Evolutionary conservation across 805 yeast genomes (phyloP).

Genomic region (Yarrowia phangngaensis): DNA sequence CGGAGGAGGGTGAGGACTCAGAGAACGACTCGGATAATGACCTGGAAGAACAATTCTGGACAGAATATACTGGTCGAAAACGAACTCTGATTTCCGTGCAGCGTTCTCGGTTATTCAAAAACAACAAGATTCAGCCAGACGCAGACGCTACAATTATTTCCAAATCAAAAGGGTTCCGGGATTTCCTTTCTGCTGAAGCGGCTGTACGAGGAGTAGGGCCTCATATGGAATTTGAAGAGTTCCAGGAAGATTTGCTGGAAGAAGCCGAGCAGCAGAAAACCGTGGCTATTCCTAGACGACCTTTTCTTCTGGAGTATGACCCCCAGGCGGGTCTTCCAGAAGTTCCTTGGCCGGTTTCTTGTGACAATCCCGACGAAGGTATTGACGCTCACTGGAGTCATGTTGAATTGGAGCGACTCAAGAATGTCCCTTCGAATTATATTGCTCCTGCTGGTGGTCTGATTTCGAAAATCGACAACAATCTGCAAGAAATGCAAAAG

Average conservation of each 20-base stretch:
- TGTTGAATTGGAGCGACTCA: slow-evolving; percentile 31
- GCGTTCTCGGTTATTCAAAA: slow-evolving; percentile 63
- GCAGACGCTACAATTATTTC: slow-evolving; percentile 51
- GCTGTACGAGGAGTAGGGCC: slow-evolving; percentile 20
- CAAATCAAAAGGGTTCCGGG: slow-evolving; percentile 12
- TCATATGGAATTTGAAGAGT: slow-evolving; percentile 30
- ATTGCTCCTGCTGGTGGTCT: slow-evolving; percentile 51
- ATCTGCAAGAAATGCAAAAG: slow-evolving; percentile 78
- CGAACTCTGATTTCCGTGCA: slow-evolving; percentile 70
- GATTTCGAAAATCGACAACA: slow-evolving; percentile 55
- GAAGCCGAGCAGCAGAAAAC: slow-evolving; percentile 2
- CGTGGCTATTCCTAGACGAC: slow-evolving; percentile 37
- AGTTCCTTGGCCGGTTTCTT: slow-evolving; percentile 41
- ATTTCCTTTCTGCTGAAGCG: slow-evolving; percentile 28
- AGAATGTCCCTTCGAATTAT: slow-evolving; percentile 42
- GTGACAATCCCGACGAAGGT: slow-evolving; percentile 45
- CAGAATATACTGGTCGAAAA: slow-evolving; percentile 70
- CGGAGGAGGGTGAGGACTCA: slow-evolving; percentile 29
- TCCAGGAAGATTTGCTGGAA: slow-evolving; percentile 31
- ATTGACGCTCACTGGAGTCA: slow-evolving; percentile 45
- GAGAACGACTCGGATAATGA: slow-evolving; percentile 45
- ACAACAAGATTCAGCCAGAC: slow-evolving; percentile 55
- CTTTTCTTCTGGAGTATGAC: slow-evolving; percentile 67
- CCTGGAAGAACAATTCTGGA: slow-evolving; percentile 79
- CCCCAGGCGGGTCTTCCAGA: slow-evolving; percentile 76